Evolutionary conservation across 192 early-diverging fungal genomes (phyloP).

Genomic region (Entomortierella lignicola): DNA sequence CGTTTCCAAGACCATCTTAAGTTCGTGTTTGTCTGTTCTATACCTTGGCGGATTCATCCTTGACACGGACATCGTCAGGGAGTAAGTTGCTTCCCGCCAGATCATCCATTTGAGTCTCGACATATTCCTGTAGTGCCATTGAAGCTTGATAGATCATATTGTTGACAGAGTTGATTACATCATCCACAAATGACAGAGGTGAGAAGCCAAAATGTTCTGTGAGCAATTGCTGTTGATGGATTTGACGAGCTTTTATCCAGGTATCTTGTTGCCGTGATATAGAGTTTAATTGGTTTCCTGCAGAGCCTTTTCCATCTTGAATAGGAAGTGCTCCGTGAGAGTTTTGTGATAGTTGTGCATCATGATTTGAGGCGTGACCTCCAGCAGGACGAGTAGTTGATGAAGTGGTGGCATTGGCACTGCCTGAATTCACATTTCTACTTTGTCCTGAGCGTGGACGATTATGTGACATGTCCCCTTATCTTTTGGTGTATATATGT

Average conservation of each 20-base stretch:
- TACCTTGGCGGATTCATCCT: slow-evolving; percentile 36
- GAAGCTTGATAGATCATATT: slow-evolving; percentile 78
- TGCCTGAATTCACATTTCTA: neutral
- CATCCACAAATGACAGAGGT: slow-evolving; percentile 85
- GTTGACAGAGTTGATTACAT: slow-evolving; percentile 83
- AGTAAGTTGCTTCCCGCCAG: slow-evolving; percentile 1
- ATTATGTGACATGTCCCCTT: neutral
- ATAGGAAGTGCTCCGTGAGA: no score
- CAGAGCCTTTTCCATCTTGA: neutral
- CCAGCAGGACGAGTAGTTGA: no score
- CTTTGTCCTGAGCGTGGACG: neutral
- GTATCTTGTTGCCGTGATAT: slow-evolving; percentile 21
- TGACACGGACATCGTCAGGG: slow-evolving; percentile 3
- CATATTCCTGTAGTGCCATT: slow-evolving; percentile 73
- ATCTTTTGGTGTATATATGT: neutral
- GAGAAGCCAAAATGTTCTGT: slow-evolving; percentile 87
- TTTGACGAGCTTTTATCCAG: slow-evolving; percentile 31
- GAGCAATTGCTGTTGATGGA: slow-evolving; percentile 59
- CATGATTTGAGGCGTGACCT: neutral
- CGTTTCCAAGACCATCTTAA: no score
- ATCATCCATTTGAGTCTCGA: slow-evolving; percentile 66
- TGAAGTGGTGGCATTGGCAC: neutral
- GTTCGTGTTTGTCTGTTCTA: no score
- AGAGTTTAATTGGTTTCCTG: neutral
- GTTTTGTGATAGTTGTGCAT: no score